These are phyloP conservation scores for Cercospora zeae-maydis DNA, from an alignment of 2,329 filamentous ascomycete genomes.

Conservation along the genomic window DNA sequence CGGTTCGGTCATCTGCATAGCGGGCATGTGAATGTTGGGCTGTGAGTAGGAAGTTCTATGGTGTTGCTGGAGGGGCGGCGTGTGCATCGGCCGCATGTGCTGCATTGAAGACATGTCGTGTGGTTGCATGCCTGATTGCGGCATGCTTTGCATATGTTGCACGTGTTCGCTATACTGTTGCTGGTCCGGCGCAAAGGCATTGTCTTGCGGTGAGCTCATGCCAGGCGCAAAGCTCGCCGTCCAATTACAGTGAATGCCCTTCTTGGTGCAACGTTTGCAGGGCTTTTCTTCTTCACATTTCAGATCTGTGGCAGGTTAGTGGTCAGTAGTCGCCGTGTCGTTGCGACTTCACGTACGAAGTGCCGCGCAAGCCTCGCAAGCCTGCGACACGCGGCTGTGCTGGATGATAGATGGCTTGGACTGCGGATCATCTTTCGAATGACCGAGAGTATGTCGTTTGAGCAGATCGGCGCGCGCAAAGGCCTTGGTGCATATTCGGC, in stretches of 20 bases:
- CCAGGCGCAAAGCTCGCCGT: conserved; percentile 25
- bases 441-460: conserved; percentile 50
- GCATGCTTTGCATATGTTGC: conserved; percentile 19
- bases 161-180: conserved; percentile 19
- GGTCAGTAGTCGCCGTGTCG: neutral
- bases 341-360: conserved; percentile 32
- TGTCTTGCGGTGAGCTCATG: conserved; percentile 22
- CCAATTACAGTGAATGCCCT: conserved; percentile 45
- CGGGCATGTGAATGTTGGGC: conserved; percentile 18
- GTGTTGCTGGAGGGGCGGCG: conserved; percentile 23
- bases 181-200: conserved; percentile 25
- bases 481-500: conserved; percentile 45
- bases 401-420: conserved; percentile 32
- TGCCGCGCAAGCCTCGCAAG: conserved; percentile 51
- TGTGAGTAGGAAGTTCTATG: conserved; percentile 21
- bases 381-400: conserved; percentile 46
- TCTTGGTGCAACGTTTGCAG: conserved; percentile 51
- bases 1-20: conserved; percentile 27
- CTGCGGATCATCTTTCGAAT: conserved; percentile 37
- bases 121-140: conserved; percentile 5
- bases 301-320: conserved; percentile 35
- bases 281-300: conserved; percentile 55
- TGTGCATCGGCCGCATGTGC: conserved; percentile 27
- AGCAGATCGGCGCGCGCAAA: conserved; percentile 50
- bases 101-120: conserved; percentile 19